phyloP scores from a whole-genome alignment of 345 rosid species.

The Populus alba region DNA sequence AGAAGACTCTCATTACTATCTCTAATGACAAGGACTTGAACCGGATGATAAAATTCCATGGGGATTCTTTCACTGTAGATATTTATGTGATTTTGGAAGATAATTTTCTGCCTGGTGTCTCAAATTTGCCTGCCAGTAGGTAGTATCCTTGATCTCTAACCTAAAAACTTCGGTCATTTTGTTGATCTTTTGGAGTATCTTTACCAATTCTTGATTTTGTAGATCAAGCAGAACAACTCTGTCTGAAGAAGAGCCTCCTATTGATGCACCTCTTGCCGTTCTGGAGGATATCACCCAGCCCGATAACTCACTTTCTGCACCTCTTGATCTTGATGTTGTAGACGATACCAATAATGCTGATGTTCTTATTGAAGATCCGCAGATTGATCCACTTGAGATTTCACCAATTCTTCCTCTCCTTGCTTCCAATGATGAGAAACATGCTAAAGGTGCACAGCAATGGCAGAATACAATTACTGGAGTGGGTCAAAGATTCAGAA shows the following conservation, averaged over 20 bases:
- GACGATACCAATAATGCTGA: conserved; percentile 44
- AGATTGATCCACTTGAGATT: conserved; percentile 46
- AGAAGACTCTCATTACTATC: conserved; percentile 70
- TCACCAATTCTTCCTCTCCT: conserved; percentile 47
- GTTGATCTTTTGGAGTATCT: conserved; percentile 16
- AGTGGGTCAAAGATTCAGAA: conserved; percentile 81
- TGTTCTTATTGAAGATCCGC: conserved; percentile 36
- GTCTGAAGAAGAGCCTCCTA: conserved; percentile 61
- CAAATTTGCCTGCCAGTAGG: conserved; percentile 89
- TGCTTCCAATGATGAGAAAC: conserved; percentile 49
- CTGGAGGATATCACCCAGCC: conserved; percentile 50
- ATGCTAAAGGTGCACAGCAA: conserved; percentile 69
- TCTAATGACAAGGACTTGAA: conserved; percentile 65
- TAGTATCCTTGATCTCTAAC: conserved; percentile 31
- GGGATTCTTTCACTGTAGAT: conserved; percentile 49
- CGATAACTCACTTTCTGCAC: conserved; percentile 29
- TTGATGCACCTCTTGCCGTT: conserved; percentile 33
- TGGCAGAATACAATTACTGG: conserved; percentile 95
- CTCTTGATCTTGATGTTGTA: conserved; percentile 42
- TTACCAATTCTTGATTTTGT: conserved; percentile 18
- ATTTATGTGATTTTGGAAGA: conserved; percentile 65
- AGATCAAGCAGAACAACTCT: conserved; percentile 92
- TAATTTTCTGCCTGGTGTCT: conserved; percentile 48
- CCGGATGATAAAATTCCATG: conserved; percentile 67
- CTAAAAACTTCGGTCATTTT: not conserved